Evolutionary conservation across 129 eudicot species (phyloP), one percentile per base, ranked within the genome.

Genomic region (Kitagawia praeruptora): DNA sequence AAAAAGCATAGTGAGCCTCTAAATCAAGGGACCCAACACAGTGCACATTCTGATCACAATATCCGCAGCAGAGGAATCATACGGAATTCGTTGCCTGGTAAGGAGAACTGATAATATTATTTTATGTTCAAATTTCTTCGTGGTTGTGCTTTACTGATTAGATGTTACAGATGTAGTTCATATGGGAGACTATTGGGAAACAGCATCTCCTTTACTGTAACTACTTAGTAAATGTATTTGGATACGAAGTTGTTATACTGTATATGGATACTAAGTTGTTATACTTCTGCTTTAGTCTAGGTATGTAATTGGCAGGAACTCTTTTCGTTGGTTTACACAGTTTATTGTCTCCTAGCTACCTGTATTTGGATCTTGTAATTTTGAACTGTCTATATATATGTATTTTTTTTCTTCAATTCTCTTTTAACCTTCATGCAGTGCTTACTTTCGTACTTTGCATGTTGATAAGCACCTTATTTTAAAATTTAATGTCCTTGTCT

Each of bases 71-170:
- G 87, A 40, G 90, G 87, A 71, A 76, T 41, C 78, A 74, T 37
- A 63, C 87, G 93, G 80, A 92, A 79, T 81, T 70, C 74, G 75
- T 78, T 76, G 75, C 82, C 89, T 80, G 97, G 97, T 92, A 89
- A 82, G 41, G 18, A 8, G 12, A 23, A n/a, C 14, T 61, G 63
- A 53, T 61, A n/a, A 61, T 61, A 9, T 61, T 56, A n/a, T 58
- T 23, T 9, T 13, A 61, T 61, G 37, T n/a, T 61, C 37, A 61
- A 13, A 61, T 9, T 61, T 61, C 31, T 58, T n/a, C 8, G 6
- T 61, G 69, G 27, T 25, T 1, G 16, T 8, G 34, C 31, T 58
- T 7, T 61, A 8, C 15, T 61, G 69, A n/a, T n/a, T 13, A 61
- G 15, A n/a, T 61, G 14, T 61, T 61, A 61, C 14, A 61, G 15